Evolutionary conservation across 768 basidiomycete genomes (phyloP), one percentile per base, ranked within the genome.

Genomic region (Peribolospora kevripleyi): DNA sequence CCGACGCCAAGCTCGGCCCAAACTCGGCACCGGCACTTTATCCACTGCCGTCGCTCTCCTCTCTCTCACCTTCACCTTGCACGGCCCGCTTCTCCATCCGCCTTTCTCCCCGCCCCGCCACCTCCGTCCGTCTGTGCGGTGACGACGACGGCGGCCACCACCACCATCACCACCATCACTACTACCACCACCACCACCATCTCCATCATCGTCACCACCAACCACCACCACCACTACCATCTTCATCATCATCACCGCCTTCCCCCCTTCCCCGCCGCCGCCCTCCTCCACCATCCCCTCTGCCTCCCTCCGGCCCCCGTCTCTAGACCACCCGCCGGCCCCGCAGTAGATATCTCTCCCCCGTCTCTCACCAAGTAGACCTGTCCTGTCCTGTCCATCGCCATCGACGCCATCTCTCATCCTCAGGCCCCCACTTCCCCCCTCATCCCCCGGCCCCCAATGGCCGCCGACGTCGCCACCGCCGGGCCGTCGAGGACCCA

Each of bases 381-480:
- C 45, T 9, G 53, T 13, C n/a, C 42, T 38, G 48, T 37, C 11
- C 53, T 37, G 39, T 39, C 2, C 10, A 8, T 37, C 37, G 45
- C 37, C 11, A 25, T 38, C 11, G 45, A 39, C 13, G 9, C 39
- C 43, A 9, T 25, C 47, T 50, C 39, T 40, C 46, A 51, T 41
- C 48, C 47, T 38, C 1, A 50, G 7, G 6, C 9, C 6, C 9
- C 36, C 25, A 59, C 1, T 62, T 63, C 63, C 10, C 37, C 58
- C 25, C 57, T 60, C 53, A 46, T 60, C 54, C 61, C 61, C 42
- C 55, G 55, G 3, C 60, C 61, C 51, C 55, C 61, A 39, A 59
- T 55, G 48, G 56, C 62, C 4, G 54, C 61, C 56, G 63, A 64
- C 13, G 38, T 60, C 4, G 67, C 68, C 63, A 63, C 64, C 3